These are phyloP conservation scores for Hysterium pulicare DNA, from an alignment of 2,329 filamentous ascomycete genomes.

Conservation along the genomic window DNA sequence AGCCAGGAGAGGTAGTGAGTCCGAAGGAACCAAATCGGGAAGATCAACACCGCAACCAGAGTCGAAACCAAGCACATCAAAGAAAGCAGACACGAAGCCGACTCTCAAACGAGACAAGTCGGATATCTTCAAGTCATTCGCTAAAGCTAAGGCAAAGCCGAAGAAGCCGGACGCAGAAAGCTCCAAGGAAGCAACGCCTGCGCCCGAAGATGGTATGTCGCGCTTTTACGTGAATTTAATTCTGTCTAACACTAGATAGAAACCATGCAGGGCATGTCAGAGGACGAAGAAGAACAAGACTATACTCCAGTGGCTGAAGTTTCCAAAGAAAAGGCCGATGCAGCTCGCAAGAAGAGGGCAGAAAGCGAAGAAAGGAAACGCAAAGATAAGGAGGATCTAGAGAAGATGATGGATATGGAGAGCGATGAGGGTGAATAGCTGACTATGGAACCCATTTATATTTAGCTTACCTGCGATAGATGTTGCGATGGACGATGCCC, in stretches of 20 bases:
- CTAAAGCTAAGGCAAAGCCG: slow-evolving; percentile 60
- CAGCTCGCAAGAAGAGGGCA: slow-evolving; percentile 48
- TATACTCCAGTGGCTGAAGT: slow-evolving; percentile 28
- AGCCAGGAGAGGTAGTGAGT: slow-evolving; percentile 18
- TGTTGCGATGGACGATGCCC: slow-evolving; percentile 58
- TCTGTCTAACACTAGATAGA: slow-evolving; percentile 35
- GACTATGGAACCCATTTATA: no score
- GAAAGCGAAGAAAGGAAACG: slow-evolving; percentile 64
- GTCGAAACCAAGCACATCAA: slow-evolving; percentile 17
- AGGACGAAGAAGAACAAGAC: slow-evolving; percentile 33
- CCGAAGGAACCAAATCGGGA: slow-evolving; percentile 34
- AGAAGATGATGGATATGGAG: slow-evolving; percentile 46
- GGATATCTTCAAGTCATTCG: slow-evolving; percentile 76
- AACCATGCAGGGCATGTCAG: slow-evolving; percentile 53
- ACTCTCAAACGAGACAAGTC: slow-evolving; percentile 59
- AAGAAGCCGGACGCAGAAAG: slow-evolving; percentile 40
- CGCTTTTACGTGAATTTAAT: not conserved
- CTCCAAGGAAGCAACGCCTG: slow-evolving; percentile 40
- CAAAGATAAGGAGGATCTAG: slow-evolving; percentile 69
- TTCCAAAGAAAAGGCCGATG: slow-evolving; percentile 30
- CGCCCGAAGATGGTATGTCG: slow-evolving; percentile 49
- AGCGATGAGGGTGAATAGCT: no score
- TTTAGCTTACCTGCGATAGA: slow-evolving; percentile 33
- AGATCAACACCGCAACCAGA: slow-evolving; percentile 31
- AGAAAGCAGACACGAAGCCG: slow-evolving; percentile 39